Evolutionary conservation across 345 rosid species (phyloP), one percentile per base, ranked within the genome.

Genomic region (Gossypium turneri): DNA sequence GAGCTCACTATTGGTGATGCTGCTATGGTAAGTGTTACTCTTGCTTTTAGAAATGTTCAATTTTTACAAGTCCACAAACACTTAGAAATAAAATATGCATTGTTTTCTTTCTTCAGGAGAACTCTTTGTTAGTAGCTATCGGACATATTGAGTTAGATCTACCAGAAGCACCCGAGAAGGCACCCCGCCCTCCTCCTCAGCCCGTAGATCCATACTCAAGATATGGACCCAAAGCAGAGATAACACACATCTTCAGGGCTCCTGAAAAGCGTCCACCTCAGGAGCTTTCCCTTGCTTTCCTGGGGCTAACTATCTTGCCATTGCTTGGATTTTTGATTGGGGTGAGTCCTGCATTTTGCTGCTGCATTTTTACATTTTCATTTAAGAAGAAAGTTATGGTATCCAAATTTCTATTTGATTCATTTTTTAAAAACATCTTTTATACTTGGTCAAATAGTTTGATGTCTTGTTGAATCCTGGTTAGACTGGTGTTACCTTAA

Each of bases 131-230:
- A 64, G 83, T 76, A 61, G 90, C 83, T 53, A 78, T 96, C 72
- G 99, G 97, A 57, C 79, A 86, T 67, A 53, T 96, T 24, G 97
- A 93, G 74, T 78, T 96, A 63, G 98, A 92, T 82, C 88, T 96
- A 63, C 99, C 99, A 63, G 94, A 92, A 80, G 87, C 91, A 73
- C 94, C 97, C 19, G 99, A 93, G 87, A 96, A 89, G 81, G 98
- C 92, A 41, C 79, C 92, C 20, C 92, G 79, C 48, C 91, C 92
- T 67, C 97, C 98, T 50, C 74, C 70, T 12, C 87, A 65, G 77
- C 79, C 89, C 20, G 80, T 85, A 75, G 98, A 93, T 62, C 89
- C 86, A 68, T 85, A 79, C 81, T 72, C 84, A 47, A 92, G 88
- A 82, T 93, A 88, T 83, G 97, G 91, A 38, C 95, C 97, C 65